Conservation (phyloP, 345 rosid species). For the Populus tremula region DNA sequence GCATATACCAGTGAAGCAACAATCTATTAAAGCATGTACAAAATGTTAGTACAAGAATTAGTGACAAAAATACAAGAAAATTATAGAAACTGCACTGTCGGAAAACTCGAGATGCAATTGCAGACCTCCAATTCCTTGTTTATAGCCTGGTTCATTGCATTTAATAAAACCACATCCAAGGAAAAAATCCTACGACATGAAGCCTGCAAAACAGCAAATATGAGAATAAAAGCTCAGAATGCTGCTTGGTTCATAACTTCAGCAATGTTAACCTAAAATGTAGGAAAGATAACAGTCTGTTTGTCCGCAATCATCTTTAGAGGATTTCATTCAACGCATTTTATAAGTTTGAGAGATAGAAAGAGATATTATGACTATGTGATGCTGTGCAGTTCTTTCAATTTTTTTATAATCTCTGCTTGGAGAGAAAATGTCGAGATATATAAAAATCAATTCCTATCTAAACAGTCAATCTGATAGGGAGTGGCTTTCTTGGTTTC, state of each 20-base stretch:
- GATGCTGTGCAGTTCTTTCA: not conserved
- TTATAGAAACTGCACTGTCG: not conserved
- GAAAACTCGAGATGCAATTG: conserved; percentile 16
- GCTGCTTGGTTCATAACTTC: not conserved
- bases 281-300: not conserved
- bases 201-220: conserved; percentile 38
- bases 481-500: not conserved
- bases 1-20: conserved; percentile 73
- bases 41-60: conserved; percentile 2
- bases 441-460: not conserved
- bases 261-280: not conserved
- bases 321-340: not conserved
- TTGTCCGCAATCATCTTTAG: not conserved
- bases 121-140: conserved; percentile 68
- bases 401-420: not conserved
- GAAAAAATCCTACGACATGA: conserved; percentile 71
- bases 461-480: not conserved
- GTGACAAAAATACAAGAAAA: conserved; percentile 3
- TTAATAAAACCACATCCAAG: conserved; percentile 62
- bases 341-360: not conserved
- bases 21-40: conserved; percentile 39
- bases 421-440: not conserved
- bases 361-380: not conserved
- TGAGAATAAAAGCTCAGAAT: not conserved
- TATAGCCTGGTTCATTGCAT: conserved; percentile 57